Conservation (phyloP, 2,329 filamentous ascomycete species). For the Fusarium poae region DNA sequence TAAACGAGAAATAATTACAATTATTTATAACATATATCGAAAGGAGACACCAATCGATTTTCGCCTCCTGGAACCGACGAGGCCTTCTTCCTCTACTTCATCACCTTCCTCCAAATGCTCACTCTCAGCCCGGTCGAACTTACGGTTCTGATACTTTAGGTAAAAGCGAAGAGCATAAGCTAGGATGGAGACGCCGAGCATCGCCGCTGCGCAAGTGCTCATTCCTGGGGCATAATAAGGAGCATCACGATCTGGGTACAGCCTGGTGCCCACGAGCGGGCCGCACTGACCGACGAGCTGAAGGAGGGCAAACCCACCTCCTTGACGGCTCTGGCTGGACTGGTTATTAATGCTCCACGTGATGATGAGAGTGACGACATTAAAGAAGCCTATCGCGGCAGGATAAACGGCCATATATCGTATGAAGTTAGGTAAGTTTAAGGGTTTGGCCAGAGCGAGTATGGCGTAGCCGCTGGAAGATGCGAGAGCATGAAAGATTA, state of each 20-base stretch:
- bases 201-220: slow-evolving; percentile 71
- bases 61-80: slow-evolving; percentile 53
- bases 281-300: slow-evolving; percentile 87
- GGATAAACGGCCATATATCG: slow-evolving; percentile 84
- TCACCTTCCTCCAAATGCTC: slow-evolving; percentile 41
- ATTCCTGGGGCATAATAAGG: slow-evolving; percentile 75
- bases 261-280: slow-evolving; percentile 75
- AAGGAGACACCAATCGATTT: slow-evolving; percentile 51
- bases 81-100: slow-evolving; percentile 56
- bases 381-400: slow-evolving; percentile 84
- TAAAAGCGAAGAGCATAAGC: slow-evolving; percentile 67
- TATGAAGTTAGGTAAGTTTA: slow-evolving; percentile 59
- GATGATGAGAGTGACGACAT: slow-evolving; percentile 84
- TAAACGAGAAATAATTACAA: not conserved
- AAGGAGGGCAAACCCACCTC: slow-evolving; percentile 82
- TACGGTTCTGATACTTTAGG: slow-evolving; percentile 64
- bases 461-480: slow-evolving; percentile 72
- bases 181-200: slow-evolving; percentile 70
- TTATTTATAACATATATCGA: slow-evolving; percentile 61
- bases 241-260: slow-evolving; percentile 71
- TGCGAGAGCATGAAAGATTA: slow-evolving; percentile 76
- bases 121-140: slow-evolving; percentile 55
- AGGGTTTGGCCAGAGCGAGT: slow-evolving; percentile 69
- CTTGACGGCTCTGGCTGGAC: slow-evolving; percentile 74
- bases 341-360: slow-evolving; percentile 94